Base-by-base conservation (phyloP, 805 yeast species). In the Candida awuae region DNA sequence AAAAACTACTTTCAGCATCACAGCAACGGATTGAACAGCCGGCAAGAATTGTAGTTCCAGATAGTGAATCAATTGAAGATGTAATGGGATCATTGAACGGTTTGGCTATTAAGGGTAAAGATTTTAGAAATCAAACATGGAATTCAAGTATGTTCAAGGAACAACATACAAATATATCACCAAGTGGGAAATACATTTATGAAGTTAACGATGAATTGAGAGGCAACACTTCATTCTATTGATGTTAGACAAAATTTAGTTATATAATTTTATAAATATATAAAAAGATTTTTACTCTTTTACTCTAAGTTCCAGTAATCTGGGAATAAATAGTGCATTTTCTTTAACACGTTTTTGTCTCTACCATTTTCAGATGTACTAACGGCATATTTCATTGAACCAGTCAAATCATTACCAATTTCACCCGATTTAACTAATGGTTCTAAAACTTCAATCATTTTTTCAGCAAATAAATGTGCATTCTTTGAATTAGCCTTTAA, bases 271-370 rank as follows among this genome's bases (percentile, higher is more conserved):
- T 27, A 10, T 7, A 13, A 19, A 23, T 21, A 28, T 29, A 29
- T 21, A 35, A n/a, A 29, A 17, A 26, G 29, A 21, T 29, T n/a
- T 38, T 29, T 38, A 17, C 12, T 2, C 15, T 7, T 8, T 16
- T 38, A 17, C 9, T 48, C 45, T 38, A 51, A 42, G 39, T 78
- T 81, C 94, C 92, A 87, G 66, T 88, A 84, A 26, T 88, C 94
- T 9, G 97, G 97, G 68, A 84, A 86, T 51, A 92, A 67, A 59
- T 60, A 92, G 61, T 83, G 87, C 76, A 92, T 76, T 63, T 84
- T 84, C 55, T 78, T 77, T 52, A 83, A 69, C 44, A 86, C 66
- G 45, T 80, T 84, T 49, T 73, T 71, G 53, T 81, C 78, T 51
- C 84, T 80, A 13, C 85, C 94, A 25, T 66, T 68, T 6, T 83